Conservation (phyloP, 352 stramenopile species). For the Phytophthora capsici region DNA sequence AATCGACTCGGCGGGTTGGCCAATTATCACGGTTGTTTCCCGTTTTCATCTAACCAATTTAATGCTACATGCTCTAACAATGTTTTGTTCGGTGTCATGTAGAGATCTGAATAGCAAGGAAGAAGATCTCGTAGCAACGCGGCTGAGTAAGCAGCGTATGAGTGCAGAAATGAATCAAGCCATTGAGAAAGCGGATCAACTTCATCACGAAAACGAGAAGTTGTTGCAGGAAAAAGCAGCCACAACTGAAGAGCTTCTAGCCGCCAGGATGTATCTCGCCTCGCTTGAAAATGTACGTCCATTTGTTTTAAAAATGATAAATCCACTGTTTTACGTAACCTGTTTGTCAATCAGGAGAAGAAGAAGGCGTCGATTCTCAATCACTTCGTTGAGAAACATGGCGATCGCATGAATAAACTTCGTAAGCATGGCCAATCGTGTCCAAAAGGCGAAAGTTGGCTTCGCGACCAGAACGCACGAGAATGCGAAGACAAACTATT, state of each 20-base stretch:
- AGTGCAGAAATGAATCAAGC: conserved; percentile 64
- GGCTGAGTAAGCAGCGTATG: conserved; percentile 57
- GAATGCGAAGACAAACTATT: conserved; percentile 70
- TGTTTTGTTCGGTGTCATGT: conserved; percentile 6
- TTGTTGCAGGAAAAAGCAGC: conserved; percentile 68
- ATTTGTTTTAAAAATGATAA: neutral
- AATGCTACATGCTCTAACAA: neutral
- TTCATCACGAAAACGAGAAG: conserved; percentile 71
- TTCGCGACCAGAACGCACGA: conserved; percentile 42
- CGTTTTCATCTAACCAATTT: too few relatives aligned
- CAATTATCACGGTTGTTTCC: conserved; percentile 54
- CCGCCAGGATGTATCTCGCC: conserved; percentile 73
- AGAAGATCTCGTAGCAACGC: conserved; percentile 55
- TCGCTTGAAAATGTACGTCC: conserved; percentile 62
- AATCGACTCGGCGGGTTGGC: conserved; percentile 72
- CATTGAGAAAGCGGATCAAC: conserved; percentile 57
- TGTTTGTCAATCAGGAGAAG: conserved; percentile 50
- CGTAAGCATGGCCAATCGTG: conserved; percentile 22
- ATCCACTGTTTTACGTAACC: neutral
- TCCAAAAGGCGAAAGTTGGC: conserved; percentile 36
- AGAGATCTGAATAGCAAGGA: conserved; percentile 68
- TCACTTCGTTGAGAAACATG: conserved; percentile 82
- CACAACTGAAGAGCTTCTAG: conserved; percentile 66
- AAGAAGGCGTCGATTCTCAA: conserved; percentile 81
- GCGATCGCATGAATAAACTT: conserved; percentile 67